Conservation (phyloP, 208 protist genomes). For the Willaertia magna region DNA sequence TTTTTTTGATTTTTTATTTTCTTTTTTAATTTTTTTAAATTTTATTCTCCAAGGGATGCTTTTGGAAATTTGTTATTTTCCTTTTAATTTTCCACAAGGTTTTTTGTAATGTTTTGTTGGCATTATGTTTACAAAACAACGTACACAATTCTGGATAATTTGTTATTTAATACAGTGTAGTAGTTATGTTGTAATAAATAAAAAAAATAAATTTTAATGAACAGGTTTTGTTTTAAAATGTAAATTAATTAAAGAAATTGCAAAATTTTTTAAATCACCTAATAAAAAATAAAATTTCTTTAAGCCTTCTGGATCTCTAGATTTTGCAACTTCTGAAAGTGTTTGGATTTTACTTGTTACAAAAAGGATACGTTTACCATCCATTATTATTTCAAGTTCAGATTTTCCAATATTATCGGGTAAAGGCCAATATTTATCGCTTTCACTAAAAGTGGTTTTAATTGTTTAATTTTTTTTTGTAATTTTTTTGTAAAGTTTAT, state of each 20-base stretch:
- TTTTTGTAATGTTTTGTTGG: too few relatives aligned
- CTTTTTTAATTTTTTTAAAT: too few relatives aligned
- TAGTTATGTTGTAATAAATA: too few relatives aligned
- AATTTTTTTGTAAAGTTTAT: not conserved
- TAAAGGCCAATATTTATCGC: slow-evolving; percentile 57
- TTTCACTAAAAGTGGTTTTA: slow-evolving; percentile 8
- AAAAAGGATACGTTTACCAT: slow-evolving; percentile 74
- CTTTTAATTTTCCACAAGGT: too few relatives aligned
- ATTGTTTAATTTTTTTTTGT: not conserved
- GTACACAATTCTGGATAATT: too few relatives aligned
- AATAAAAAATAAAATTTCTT: slow-evolving; percentile 74
- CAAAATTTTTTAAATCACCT: slow-evolving; percentile 68
- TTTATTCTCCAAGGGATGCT: too few relatives aligned
- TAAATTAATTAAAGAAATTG: slow-evolving; percentile 68
- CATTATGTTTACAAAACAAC: too few relatives aligned
- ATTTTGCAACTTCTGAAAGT: slow-evolving; percentile 59
- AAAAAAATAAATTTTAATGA: too few relatives aligned
- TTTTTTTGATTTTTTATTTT: too few relatives aligned
- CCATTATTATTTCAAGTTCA: slow-evolving; percentile 70
- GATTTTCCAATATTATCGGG: slow-evolving; percentile 65
- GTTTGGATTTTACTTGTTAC: slow-evolving; percentile 68
- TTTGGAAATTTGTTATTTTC: too few relatives aligned
- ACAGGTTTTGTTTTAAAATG: slow-evolving; percentile 66
- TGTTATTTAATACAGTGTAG: too few relatives aligned
- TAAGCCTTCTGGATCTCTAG: slow-evolving; percentile 73